Evolutionary conservation across 176 grass and related monocot species (phyloP).

Genomic region (Pharus latifolius): DNA sequence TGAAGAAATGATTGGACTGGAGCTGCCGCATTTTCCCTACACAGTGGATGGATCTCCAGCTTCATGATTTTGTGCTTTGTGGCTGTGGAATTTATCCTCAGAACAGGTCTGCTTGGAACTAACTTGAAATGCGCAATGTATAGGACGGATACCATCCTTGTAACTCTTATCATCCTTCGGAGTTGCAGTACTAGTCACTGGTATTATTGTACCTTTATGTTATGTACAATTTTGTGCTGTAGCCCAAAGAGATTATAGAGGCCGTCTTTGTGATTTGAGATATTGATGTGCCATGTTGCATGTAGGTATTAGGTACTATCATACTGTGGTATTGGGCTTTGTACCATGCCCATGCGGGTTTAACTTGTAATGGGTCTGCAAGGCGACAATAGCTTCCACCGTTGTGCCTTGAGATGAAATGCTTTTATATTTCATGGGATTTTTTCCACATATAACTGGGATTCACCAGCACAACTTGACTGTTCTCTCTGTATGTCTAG

Average conservation of each 20-base stretch:
- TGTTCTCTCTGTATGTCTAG: too few species aligned
- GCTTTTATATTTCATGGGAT: too few species aligned
- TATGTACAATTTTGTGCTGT: neutral
- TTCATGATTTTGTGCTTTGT: conserved; percentile 55
- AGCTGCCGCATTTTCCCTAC: neutral
- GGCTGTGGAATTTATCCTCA: conserved; percentile 26
- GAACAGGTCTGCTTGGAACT: neutral
- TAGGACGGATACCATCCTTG: neutral
- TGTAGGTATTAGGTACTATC: too few species aligned
- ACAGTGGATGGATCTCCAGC: conserved; percentile 22
- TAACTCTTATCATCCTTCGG: neutral
- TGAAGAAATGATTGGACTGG: conserved; percentile 6
- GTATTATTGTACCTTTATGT: neutral
- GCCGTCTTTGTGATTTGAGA: neutral
- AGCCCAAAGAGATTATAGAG: neutral
- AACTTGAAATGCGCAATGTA: neutral
- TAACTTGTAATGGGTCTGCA: too few species aligned
- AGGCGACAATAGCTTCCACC: too few species aligned
- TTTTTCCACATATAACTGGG: too few species aligned
- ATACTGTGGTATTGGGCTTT: too few species aligned
- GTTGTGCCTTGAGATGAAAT: too few species aligned
- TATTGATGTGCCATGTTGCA: too few species aligned
- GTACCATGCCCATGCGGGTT: too few species aligned
- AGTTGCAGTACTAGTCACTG: neutral
- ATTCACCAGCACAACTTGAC: too few species aligned